Conservation (phyloP, 805 yeast species). For the Wickerhamomyces pijperi region DNA sequence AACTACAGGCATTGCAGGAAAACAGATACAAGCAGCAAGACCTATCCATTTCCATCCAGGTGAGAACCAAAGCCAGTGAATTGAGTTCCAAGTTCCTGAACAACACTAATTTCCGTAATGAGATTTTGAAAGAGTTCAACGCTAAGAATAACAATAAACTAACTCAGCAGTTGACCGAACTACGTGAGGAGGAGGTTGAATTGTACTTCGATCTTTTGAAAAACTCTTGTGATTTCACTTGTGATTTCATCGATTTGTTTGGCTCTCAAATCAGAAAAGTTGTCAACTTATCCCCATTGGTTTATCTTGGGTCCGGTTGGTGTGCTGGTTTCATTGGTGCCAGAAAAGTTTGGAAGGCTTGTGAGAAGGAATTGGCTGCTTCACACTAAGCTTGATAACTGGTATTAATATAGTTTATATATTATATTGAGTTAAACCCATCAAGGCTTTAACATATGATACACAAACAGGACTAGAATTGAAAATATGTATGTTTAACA, state of each 20-base stretch:
- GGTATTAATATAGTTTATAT: too few relatives aligned
- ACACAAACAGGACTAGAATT: too few relatives aligned
- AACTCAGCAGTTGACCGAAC: constrained; percentile 19
- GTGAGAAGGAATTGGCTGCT: constrained; percentile 10
- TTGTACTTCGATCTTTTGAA: constrained; percentile 30
- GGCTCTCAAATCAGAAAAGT: constrained; percentile 5
- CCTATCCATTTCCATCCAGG: constrained; percentile 46
- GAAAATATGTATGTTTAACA: too few relatives aligned
- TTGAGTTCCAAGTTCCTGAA: constrained; percentile 28
- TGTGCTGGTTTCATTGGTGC: constrained; percentile 16
- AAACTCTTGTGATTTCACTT: constrained; percentile 33
- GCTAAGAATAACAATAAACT: constrained; percentile 8
- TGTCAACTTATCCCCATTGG: constrained; percentile 17
- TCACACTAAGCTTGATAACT: too few relatives aligned
- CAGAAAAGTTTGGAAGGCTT: constrained; percentile 16
- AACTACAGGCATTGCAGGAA: constrained; percentile 30
- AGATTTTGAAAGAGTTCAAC: constrained; percentile 20
- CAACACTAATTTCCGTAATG: constrained; percentile 17
- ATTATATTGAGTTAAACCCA: too few relatives aligned
- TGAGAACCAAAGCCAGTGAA: constrained; percentile 40
- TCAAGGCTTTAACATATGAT: too few relatives aligned
- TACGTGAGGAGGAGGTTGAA: constrained; percentile 25
- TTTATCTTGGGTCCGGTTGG: constrained; percentile 14
- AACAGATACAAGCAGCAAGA: constrained; percentile 39
- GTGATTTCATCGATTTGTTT: constrained; percentile 36